Evolutionary conservation across 306 rosid genomes (phyloP).

Genomic region (Cucurbita moschata): DNA sequence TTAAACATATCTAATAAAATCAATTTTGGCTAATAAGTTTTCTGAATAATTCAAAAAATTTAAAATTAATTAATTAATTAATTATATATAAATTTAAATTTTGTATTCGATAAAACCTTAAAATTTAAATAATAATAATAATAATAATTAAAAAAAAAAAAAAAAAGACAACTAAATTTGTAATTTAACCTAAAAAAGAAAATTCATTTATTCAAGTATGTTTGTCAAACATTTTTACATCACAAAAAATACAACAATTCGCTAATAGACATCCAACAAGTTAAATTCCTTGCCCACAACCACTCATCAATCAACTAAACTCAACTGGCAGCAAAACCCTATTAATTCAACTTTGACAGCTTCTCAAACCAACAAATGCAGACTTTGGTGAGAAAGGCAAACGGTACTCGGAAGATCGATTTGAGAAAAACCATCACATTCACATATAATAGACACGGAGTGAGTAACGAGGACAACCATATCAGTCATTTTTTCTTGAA

Average conservation of each 20-base stretch:
- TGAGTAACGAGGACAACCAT: background rate
- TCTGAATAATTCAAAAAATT: too few relatives aligned
- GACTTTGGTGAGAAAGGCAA: background rate
- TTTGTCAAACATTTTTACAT: background rate
- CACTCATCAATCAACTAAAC: background rate
- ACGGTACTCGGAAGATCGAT: background rate
- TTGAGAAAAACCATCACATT: background rate
- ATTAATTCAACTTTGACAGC: background rate
- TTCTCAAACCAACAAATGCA: background rate
- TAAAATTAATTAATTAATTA: too few relatives aligned
- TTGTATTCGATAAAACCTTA: too few relatives aligned
- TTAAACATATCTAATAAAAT: too few relatives aligned
- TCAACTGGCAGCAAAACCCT: background rate
- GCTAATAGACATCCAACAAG: background rate
- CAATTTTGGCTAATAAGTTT: too few relatives aligned
- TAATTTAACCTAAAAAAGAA: too few relatives aligned
- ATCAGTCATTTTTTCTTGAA: background rate
- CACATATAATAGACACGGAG: background rate
- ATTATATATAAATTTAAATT: too few relatives aligned
- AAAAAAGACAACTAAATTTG: too few relatives aligned
- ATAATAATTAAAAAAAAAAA: too few relatives aligned
- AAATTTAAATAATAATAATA: too few relatives aligned
- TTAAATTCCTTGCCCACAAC: background rate
- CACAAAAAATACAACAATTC: background rate
- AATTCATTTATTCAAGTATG: too few relatives aligned